These are phyloP conservation scores for Aureoboletus auriporus DNA, from an alignment of 768 basidiomycete species.

Conservation along the genomic window DNA sequence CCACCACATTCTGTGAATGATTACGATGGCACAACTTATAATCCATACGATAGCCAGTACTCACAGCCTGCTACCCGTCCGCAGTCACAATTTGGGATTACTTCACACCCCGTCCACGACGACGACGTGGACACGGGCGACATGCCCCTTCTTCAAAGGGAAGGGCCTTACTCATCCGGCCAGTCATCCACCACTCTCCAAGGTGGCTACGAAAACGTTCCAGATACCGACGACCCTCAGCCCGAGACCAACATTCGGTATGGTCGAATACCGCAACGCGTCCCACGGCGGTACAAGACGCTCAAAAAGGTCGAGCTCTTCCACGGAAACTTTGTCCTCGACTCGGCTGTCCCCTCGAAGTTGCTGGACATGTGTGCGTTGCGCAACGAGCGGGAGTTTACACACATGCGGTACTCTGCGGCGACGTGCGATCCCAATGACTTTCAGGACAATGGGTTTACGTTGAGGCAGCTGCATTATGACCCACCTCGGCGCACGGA, in stretches of 20 bases:
- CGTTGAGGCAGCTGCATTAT: constrained; percentile 86
- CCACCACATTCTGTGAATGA: constrained; percentile 16
- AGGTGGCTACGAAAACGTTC: constrained; percentile 38
- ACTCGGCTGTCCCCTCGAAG: constrained; percentile 87
- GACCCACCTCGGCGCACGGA: constrained; percentile 90
- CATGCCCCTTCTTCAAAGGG: constrained; percentile 56
- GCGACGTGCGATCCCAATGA: constrained; percentile 96
- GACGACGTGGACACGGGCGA: constrained; percentile 54
- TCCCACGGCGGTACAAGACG: constrained; percentile 88
- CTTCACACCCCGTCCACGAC: constrained; percentile 40
- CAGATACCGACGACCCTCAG: constrained; percentile 28
- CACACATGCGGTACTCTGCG: constrained; percentile 93
- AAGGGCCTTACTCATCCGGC: constrained; percentile 17
- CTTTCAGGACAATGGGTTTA: constrained; percentile 78
- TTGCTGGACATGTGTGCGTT: constrained; percentile 78
- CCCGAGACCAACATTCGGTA: constrained; percentile 71
- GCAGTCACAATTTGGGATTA: constrained; percentile 20
- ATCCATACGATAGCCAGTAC: constrained; percentile 17
- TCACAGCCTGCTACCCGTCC: constrained; percentile 22
- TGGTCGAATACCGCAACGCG: constrained; percentile 86
- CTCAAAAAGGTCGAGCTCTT: constrained; percentile 91
- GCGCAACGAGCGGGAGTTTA: constrained; percentile 84
- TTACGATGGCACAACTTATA: constrained; percentile 17
- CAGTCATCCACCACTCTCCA: constrained; percentile 32
- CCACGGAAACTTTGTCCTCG: constrained; percentile 91